phyloP scores from a whole-genome alignment of 2,329 filamentous ascomycete species.

The Arachnomyces sp. region DNA sequence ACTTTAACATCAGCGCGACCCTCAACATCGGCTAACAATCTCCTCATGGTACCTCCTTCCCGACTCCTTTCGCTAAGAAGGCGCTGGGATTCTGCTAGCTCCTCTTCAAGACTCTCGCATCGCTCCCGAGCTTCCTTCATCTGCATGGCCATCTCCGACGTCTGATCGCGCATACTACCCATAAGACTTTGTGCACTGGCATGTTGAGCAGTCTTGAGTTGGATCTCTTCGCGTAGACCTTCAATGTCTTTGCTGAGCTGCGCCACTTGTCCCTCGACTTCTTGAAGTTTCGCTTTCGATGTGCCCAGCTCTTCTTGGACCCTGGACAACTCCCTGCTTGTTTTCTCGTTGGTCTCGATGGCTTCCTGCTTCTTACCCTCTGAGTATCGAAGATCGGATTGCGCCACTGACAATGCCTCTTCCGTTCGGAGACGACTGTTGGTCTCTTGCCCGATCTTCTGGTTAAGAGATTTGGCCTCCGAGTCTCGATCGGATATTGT shows the following conservation, averaged over 20 bases:
- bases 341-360: slow-evolving; percentile 63
- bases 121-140: slow-evolving; percentile 80
- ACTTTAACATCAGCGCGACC: slow-evolving; percentile 71
- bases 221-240: slow-evolving; percentile 65
- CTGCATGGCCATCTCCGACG: slow-evolving; percentile 77
- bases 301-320: slow-evolving; percentile 61
- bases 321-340: slow-evolving; percentile 59
- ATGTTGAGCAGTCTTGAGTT: slow-evolving; percentile 79
- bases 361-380: slow-evolving; percentile 75
- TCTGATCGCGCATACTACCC: slow-evolving; percentile 88
- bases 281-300: slow-evolving; percentile 51
- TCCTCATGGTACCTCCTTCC: slow-evolving; percentile 90
- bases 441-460: slow-evolving; percentile 68
- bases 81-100: slow-evolving; percentile 78
- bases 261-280: slow-evolving; percentile 65
- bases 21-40: slow-evolving; percentile 78
- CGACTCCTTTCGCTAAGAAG: slow-evolving; percentile 79
- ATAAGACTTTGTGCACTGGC: slow-evolving; percentile 75
- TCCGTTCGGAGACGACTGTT: slow-evolving; percentile 65
- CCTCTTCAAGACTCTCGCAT: slow-evolving; percentile 82
- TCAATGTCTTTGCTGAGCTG: slow-evolving; percentile 61
- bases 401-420: slow-evolving; percentile 64
- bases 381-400: slow-evolving; percentile 67
- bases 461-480: slow-evolving; percentile 69
- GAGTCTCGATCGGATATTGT: slow-evolving; percentile 64